Evolutionary conservation across 257 asterid species (phyloP).

Genomic region (Gynochthodes officinalis): DNA sequence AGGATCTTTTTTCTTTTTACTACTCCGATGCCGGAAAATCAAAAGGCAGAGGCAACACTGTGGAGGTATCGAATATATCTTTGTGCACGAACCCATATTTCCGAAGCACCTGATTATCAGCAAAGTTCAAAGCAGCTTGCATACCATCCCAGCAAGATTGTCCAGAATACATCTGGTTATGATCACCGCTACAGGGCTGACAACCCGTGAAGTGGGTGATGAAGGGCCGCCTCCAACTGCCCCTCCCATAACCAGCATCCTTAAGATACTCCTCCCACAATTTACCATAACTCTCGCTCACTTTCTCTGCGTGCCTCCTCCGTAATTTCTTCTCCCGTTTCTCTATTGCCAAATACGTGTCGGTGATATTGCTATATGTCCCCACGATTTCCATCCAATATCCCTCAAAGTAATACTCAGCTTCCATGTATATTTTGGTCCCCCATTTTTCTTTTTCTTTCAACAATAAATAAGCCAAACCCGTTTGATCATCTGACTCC

Average conservation of each 20-base stretch:
- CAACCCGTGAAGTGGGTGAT: constrained; percentile 96
- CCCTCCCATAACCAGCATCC: constrained; percentile 69
- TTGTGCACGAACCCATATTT: constrained; percentile 69
- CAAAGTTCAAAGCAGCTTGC: constrained; percentile 75
- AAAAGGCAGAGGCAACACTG: constrained; percentile 64
- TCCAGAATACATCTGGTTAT: constrained; percentile 80
- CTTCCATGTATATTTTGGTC: constrained; percentile 58
- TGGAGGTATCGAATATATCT: constrained; percentile 59
- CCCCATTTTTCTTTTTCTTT: constrained; percentile 78
- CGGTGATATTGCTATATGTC: constrained; percentile 48
- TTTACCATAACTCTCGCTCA: constrained; percentile 49
- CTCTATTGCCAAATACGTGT: constrained; percentile 48
- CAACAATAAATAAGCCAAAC: constrained; percentile 52
- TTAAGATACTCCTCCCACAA: constrained; percentile 70
- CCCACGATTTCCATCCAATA: constrained; percentile 89
- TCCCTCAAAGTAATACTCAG: constrained; percentile 74
- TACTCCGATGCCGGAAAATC: constrained; percentile 61
- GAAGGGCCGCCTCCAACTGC: constrained; percentile 87
- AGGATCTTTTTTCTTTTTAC: neutral
- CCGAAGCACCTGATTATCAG: constrained; percentile 91
- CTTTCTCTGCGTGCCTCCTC: constrained; percentile 78
- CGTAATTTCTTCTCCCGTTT: constrained; percentile 36
- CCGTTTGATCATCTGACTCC: constrained; percentile 92
- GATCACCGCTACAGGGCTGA: constrained; percentile 95
- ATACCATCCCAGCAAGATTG: constrained; percentile 68